These are phyloP conservation scores for Eucommia ulmoides DNA, from an alignment of 257 asterid genomes.

Conservation along the genomic window DNA sequence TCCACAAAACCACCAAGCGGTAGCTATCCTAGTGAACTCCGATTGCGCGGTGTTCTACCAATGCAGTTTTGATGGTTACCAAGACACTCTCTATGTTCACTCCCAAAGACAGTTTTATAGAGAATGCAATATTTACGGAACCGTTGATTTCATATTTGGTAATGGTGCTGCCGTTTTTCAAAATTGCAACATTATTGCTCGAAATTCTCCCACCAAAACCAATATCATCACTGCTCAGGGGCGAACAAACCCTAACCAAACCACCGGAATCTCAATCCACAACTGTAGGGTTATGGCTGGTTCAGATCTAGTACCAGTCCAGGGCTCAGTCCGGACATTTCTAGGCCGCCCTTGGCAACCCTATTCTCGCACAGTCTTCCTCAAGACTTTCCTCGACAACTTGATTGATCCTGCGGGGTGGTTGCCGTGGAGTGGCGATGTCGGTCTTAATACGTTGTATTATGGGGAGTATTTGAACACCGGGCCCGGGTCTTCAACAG, in stretches of 20 bases:
- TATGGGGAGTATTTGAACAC: too few species aligned
- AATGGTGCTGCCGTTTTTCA: slow-evolving; percentile 5
- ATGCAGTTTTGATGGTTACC: slow-evolving; percentile 1
- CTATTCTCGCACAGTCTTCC: neutral
- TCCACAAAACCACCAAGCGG: neutral
- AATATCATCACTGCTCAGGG: slow-evolving; percentile 4
- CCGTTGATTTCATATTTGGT: slow-evolving; percentile 8
- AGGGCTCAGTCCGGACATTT: neutral
- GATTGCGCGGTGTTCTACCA: neutral
- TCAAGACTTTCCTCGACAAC: neutral
- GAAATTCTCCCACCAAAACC: neutral
- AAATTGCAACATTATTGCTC: neutral
- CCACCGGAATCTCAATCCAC: slow-evolving; percentile 4
- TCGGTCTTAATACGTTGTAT: neutral
- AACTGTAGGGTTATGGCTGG: neutral
- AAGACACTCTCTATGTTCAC: neutral
- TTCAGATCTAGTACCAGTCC: neutral
- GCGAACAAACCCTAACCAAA: neutral
- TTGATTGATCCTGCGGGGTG: slow-evolving; percentile 2
- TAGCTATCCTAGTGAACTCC: neutral
- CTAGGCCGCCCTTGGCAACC: slow-evolving; percentile 11
- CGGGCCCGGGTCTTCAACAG: slow-evolving; percentile 5
- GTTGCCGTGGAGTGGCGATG: neutral
- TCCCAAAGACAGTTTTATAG: neutral
- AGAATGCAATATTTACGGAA: too few species aligned